Evolutionary conservation across 164 flowering plant species (phyloP).

Genomic region (Sedum album): DNA sequence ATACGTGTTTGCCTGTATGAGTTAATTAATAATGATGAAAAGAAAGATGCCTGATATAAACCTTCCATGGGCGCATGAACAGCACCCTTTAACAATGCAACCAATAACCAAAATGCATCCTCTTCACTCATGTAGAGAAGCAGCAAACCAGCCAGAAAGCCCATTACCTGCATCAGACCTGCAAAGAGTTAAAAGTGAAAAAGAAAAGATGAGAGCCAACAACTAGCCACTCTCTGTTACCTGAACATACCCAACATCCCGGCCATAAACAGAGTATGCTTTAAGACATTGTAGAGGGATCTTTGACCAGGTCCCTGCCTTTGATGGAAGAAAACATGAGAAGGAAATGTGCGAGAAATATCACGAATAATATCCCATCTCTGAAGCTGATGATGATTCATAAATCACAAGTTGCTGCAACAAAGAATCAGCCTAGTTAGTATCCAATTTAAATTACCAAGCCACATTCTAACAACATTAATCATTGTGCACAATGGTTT

Average conservation of each 20-base stretch:
- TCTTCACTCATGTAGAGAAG: constrained; percentile 99
- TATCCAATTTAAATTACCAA: neutral
- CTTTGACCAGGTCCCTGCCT: too few relatives aligned
- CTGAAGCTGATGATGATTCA: constrained; percentile 94
- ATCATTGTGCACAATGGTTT: too few relatives aligned
- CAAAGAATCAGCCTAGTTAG: neutral
- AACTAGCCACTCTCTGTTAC: constrained; percentile 20
- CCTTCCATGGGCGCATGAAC: constrained; percentile 99
- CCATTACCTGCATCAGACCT: constrained; percentile 76
- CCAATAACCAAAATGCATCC: constrained; percentile 97
- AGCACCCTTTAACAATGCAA: constrained; percentile 92
- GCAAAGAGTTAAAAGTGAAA: neutral
- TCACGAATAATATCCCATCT: constrained; percentile 93
- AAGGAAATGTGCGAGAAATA: too few relatives aligned
- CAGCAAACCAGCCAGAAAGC: constrained; percentile 86
- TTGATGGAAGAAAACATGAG: too few relatives aligned
- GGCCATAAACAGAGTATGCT: constrained; percentile 92
- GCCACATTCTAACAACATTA: neutral
- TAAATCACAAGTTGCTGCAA: constrained; percentile 93
- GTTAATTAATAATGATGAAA: neutral
- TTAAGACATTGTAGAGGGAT: too few relatives aligned
- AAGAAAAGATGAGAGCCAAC: neutral
- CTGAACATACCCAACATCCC: constrained; percentile 99
- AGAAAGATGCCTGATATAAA: constrained; percentile 56
- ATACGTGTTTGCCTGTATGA: neutral